Conservation (phyloP, 176 grass and related monocot genomes). For the Oryza punctata region DNA sequence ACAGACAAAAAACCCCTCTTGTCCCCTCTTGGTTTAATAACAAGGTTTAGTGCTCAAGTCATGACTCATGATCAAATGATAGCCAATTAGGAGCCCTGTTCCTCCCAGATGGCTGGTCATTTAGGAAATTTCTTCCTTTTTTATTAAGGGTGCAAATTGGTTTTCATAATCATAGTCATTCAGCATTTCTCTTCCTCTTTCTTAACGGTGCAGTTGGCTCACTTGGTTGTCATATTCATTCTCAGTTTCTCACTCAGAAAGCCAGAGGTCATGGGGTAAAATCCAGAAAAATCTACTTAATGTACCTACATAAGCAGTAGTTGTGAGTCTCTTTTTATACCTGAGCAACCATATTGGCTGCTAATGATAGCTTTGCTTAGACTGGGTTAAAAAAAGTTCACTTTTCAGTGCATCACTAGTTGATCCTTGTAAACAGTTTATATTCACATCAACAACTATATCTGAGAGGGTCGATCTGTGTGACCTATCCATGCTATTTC, state of each 20-base stretch:
- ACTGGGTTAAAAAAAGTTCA: not conserved
- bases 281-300: not conserved
- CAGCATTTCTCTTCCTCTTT: not conserved
- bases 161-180: not conserved
- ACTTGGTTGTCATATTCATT: not conserved
- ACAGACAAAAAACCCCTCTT: not conserved
- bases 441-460: not conserved
- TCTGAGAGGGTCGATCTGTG: not conserved
- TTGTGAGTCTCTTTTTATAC: not conserved
- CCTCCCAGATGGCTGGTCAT: not conserved
- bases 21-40: not conserved
- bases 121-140: not conserved
- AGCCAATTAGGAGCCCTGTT: not conserved
- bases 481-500: conserved; percentile 21
- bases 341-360: not conserved
- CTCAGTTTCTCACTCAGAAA: not conserved
- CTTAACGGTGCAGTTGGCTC: not conserved
- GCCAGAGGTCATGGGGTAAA: not conserved
- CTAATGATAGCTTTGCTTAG: not conserved
- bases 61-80: not conserved
- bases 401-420: not conserved
- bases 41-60: not conserved
- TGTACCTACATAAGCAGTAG: not conserved
- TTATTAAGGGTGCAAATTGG: not conserved
- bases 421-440: not conserved